Percentiles rank a stretch among this genome's conserved stretches.
Evolutionary conservation across 768 basidiomycete species (phyloP).

Genomic region (Agrocybe pediades): DNA sequence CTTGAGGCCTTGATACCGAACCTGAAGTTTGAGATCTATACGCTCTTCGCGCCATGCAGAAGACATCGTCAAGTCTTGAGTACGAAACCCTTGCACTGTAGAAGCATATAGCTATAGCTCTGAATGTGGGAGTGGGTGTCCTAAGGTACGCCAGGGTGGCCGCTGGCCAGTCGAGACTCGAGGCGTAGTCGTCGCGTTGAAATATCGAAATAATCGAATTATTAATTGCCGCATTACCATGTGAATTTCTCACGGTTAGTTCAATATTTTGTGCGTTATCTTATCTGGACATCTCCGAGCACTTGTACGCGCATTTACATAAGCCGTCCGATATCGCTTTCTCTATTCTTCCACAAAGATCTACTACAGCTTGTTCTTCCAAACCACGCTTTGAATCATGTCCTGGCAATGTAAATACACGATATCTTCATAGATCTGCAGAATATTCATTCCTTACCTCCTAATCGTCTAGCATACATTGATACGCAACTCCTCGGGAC

Average conservation of each 20-base stretch:
- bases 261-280: slow-evolving; percentile 9
- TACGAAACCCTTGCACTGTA: background rate
- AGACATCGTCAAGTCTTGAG: slow-evolving; percentile 4
- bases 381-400: slow-evolving; percentile 39
- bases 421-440: background rate
- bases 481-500: slow-evolving; percentile 77
- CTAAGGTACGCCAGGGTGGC: too few species aligned
- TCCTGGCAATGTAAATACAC: slow-evolving; percentile 68
- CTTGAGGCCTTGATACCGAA: slow-evolving; percentile 36
- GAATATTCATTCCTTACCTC: slow-evolving; percentile 2
- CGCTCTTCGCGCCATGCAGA: background rate
- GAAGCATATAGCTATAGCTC: too few species aligned
- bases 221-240: too few species aligned
- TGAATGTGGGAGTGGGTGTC: too few species aligned
- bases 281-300: slow-evolving; percentile 28
- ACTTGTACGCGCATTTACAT: slow-evolving; percentile 10
- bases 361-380: slow-evolving; percentile 5
- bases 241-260: slow-evolving; percentile 1
- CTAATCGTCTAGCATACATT: slow-evolving; percentile 87
- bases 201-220: too few species aligned
- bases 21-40: slow-evolving; percentile 30
- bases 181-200: too few species aligned
- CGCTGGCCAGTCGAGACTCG: too few species aligned
- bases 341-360: slow-evolving; percentile 2
- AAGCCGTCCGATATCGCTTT: slow-evolving; percentile 15